Percentiles rank a stretch among this genome's conserved stretches.
phyloP scores from a whole-genome alignment of 2,329 filamentous ascomycete species.

The Xylariomycetidae sp. region DNA sequence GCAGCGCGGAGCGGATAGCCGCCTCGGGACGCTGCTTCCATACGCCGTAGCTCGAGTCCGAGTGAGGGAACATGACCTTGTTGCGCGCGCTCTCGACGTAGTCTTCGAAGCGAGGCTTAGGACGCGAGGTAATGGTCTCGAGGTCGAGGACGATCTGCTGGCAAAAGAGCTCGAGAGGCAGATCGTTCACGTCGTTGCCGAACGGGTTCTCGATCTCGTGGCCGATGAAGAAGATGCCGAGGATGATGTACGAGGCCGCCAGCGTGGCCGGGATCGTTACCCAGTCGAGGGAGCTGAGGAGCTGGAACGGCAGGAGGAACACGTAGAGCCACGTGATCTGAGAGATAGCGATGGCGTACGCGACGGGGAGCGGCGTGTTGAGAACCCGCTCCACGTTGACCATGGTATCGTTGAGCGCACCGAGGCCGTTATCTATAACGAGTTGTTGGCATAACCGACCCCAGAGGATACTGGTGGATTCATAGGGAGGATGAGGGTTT shows the following conservation, averaged over 20 bases:
- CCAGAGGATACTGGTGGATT: too few relatives aligned
- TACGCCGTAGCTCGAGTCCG: slow-evolving; percentile 20
- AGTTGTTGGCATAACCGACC: too few relatives aligned
- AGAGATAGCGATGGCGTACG: slow-evolving; percentile 78
- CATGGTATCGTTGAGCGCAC: slow-evolving; percentile 66
- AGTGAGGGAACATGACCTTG: slow-evolving; percentile 47
- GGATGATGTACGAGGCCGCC: slow-evolving; percentile 73
- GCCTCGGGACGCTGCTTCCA: slow-evolving; percentile 25
- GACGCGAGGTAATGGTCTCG: slow-evolving; percentile 63
- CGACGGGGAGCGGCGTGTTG: slow-evolving; percentile 75
- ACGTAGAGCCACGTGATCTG: slow-evolving; percentile 88
- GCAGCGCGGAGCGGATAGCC: slow-evolving; percentile 21
- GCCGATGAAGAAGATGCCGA: slow-evolving; percentile 69
- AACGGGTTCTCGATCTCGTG: slow-evolving; percentile 84
- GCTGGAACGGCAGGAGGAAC: slow-evolving; percentile 75
- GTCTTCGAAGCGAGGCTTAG: slow-evolving; percentile 43
- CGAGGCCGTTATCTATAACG: slow-evolving; percentile 50
- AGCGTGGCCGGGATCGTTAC: slow-evolving; percentile 74
- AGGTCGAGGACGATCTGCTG: slow-evolving; percentile 69
- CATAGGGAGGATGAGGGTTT: too few relatives aligned
- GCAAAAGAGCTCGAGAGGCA: slow-evolving; percentile 73
- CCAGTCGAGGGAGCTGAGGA: slow-evolving; percentile 60
- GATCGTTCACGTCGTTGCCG: slow-evolving; percentile 76
- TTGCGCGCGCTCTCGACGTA: slow-evolving; percentile 44
- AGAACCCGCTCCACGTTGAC: slow-evolving; percentile 72